Base-by-base conservation (phyloP, 2,329 filamentous ascomycete species). In the Colletotrichum shisoi region DNA sequence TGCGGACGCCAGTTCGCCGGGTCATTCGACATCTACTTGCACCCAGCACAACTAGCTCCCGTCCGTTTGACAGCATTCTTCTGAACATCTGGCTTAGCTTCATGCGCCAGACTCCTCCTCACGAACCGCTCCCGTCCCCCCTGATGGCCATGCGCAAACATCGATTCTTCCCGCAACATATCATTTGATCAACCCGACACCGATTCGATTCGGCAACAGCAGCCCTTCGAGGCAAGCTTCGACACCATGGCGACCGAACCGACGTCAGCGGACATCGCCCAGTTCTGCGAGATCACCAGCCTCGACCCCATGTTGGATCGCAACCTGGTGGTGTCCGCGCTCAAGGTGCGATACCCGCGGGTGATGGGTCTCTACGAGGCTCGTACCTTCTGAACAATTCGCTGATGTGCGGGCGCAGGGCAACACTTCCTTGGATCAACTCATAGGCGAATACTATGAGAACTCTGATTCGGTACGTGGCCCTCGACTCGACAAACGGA, bases 391-490 rank as follows among this genome's bases (percentile, higher is more conserved):
- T n/a, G 24, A 27, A 17, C 34, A 27, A 34, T 44, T n/a, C 12
- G 42, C 65, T 66, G 46, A 65, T 31, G 4, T 37, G 40, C n/a
- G 21, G 9, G 51, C 78, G 76, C 75, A 73, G 67, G 79, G 86
- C 69, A 79, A 78, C 42, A 78, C 81, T 51, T 81, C 83, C 70
- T 71, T 82, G 40, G 78, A 84, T 51, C 75, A 78, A 24, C 85
- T 87, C 2, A 73, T 84, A 1, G 79, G 79, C 63, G 82, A 87
- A 60, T 87, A 79, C 70, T 85, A 82, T 58, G 84, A 88, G 69
- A 77, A 83, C 56, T 70, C 80, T 3, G 74, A 62, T 11, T 19
- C 71, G 68, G 59, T 71, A 60, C 67, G 44, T 62, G 24, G 59
- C 49, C 34, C 15, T 54, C 40, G 51, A 31, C 15, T 54, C 40